Conservation (phyloP, 2,329 filamentous ascomycete genomes). For the Botrytis medusae region DNA sequence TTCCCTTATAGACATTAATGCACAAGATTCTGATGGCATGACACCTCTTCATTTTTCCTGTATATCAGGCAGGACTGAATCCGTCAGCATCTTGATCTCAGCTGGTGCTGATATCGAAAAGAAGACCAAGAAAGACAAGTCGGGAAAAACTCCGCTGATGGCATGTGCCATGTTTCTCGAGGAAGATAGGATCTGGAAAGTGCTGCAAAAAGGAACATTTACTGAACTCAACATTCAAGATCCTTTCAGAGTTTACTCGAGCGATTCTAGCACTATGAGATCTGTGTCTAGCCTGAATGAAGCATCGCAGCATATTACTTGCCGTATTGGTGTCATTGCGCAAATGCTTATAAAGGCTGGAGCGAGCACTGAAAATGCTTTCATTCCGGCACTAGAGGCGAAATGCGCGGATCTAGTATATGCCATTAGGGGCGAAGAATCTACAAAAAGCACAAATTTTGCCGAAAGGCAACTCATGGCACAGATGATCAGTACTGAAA, state of each 20-base stretch:
- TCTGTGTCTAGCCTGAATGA: not conserved
- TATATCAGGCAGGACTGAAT: slow-evolving; percentile 25
- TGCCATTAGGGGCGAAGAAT: not conserved
- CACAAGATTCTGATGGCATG: slow-evolving; percentile 13
- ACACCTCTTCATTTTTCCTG: slow-evolving; percentile 26
- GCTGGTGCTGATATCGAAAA: slow-evolving; percentile 24
- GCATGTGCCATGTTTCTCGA: slow-evolving; percentile 22
- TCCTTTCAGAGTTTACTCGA: not conserved
- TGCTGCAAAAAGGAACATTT: not conserved
- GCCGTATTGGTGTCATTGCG: not conserved
- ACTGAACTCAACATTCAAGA: not conserved
- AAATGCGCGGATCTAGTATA: not conserved
- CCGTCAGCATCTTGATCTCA: slow-evolving; percentile 21
- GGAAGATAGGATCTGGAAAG: slow-evolving; percentile 23
- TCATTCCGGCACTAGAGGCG: not conserved
- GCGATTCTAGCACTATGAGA: not conserved
- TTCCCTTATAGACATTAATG: not conserved
- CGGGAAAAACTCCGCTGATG: slow-evolving; percentile 7
- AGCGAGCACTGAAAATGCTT: not conserved
- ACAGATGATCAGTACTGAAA: not conserved
- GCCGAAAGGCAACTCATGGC: not conserved
- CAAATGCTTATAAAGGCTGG: not conserved
- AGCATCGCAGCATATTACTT: not conserved
- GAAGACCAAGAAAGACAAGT: slow-evolving; percentile 18
- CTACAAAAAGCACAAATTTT: not conserved